Conservation (phyloP, 495 filamentous ascomycete species). For the Aspergillus coremiiformis region DNA sequence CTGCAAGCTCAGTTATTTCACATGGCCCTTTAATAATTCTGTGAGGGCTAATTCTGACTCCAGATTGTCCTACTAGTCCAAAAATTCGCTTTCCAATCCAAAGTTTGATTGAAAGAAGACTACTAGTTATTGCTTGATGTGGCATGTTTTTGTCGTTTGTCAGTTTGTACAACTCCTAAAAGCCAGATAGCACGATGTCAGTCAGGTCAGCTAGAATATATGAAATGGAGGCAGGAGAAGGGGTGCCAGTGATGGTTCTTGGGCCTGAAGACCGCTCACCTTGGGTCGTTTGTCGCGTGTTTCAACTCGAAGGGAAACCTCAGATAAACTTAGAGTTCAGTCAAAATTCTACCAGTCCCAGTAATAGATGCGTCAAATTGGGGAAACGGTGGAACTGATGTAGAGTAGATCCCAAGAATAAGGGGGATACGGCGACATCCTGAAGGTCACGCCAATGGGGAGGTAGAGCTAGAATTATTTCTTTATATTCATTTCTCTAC, state of each 20-base stretch:
- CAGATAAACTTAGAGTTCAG: too few relatives aligned
- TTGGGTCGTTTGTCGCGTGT: too few relatives aligned
- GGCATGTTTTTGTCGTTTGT: not conserved
- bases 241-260: not conserved
- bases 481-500: too few relatives aligned
- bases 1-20: not conserved
- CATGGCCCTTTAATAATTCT: conserved; percentile 10
- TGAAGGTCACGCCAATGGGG: too few relatives aligned
- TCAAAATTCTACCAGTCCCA: too few relatives aligned
- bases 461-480: too few relatives aligned
- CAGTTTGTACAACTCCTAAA: not conserved
- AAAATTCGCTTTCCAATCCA: conserved; percentile 4
- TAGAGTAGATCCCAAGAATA: too few relatives aligned
- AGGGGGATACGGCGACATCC: too few relatives aligned
- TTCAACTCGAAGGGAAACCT: too few relatives aligned
- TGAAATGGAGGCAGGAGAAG: not conserved
- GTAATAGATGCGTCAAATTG: too few relatives aligned
- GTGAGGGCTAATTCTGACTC: conserved; percentile 4
- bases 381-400: too few relatives aligned
- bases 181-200: too few relatives aligned
- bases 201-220: not conserved
- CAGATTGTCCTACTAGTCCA: not conserved
- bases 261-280: not conserved
- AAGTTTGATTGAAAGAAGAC: not conserved
- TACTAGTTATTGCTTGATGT: not conserved